These are phyloP conservation scores for Cystobasidium ongulense DNA, from an alignment of 768 basidiomycete genomes.

Conservation along the genomic window DNA sequence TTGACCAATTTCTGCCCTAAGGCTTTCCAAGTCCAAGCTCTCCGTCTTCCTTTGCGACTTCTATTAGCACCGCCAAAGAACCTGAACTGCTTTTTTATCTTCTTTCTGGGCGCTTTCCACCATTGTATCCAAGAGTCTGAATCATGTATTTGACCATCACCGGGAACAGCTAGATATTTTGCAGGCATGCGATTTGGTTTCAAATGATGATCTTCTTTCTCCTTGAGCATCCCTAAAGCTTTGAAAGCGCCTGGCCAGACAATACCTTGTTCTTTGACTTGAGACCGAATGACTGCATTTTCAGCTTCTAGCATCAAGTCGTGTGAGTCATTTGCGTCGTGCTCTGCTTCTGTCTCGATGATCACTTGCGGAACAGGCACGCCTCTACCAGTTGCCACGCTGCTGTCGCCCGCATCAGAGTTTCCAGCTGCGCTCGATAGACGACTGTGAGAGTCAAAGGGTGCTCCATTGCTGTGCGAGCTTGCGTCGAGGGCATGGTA, in stretches of 20 bases:
- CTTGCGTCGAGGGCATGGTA: background rate
- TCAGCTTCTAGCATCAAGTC: slow-evolving; percentile 28
- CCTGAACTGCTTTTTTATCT: background rate
- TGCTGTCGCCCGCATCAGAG: background rate
- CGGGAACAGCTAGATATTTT: slow-evolving; percentile 22
- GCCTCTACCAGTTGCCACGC: background rate
- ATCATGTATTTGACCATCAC: slow-evolving; percentile 7
- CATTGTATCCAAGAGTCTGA: slow-evolving; percentile 23
- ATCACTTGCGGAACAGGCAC: background rate
- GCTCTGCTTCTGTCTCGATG: slow-evolving; percentile 27
- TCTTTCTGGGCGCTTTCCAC: background rate
- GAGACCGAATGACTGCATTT: slow-evolving; percentile 17
- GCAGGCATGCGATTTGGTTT: background rate
- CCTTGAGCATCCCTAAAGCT: slow-evolving; percentile 17
- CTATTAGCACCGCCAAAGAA: background rate
- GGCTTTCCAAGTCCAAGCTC: slow-evolving; percentile 2
- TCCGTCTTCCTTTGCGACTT: background rate
- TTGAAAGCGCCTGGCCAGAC: slow-evolving; percentile 28
- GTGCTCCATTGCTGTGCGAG: background rate
- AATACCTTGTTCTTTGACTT: slow-evolving; percentile 24
- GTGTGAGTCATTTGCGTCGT: slow-evolving; percentile 3
- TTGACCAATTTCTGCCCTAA: background rate
- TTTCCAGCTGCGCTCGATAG: background rate
- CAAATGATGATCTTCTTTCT: slow-evolving; percentile 26
- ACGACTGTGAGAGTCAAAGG: background rate